A percentile compares a stretch with the other conserved stretches of the same genome.
phyloP scores from a whole-genome alignment of 345 rosid genomes.

The Excoecaria cochinchinensis region DNA sequence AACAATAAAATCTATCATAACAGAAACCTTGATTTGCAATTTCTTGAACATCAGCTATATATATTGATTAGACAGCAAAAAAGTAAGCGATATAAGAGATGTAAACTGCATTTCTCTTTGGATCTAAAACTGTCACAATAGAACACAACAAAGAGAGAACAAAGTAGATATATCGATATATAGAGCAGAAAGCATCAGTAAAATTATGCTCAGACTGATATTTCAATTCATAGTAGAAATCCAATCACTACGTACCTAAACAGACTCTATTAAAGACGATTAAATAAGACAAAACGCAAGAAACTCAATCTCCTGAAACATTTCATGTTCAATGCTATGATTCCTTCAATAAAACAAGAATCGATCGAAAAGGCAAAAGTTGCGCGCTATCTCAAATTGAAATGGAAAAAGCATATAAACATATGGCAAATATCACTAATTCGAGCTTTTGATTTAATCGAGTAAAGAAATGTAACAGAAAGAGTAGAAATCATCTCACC shows the following conservation, averaged over 20 bases:
- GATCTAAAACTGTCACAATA: background rate
- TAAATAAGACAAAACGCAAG: background rate
- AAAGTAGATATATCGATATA: background rate
- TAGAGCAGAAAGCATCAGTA: background rate
- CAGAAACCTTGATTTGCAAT: background rate
- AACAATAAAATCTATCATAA: background rate
- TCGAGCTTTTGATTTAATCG: background rate
- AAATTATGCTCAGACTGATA: background rate
- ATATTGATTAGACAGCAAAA: background rate
- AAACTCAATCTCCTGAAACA: background rate
- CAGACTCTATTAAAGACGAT: background rate
- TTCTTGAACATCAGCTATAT: background rate
- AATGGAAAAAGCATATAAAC: background rate
- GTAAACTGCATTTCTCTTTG: background rate
- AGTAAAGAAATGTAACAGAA: background rate
- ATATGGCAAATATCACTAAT: background rate
- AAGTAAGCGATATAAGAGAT: background rate
- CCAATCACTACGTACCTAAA: background rate
- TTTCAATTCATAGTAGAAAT: background rate
- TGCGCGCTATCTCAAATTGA: background rate
- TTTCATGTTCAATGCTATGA: background rate
- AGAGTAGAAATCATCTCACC: slow-evolving; percentile 4
- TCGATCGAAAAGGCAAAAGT: background rate
- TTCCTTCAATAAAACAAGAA: slow-evolving; percentile 2
- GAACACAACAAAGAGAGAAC: background rate